Evolutionary conservation across 129 eudicot species (phyloP).

Genomic region (Escallonia rubra): DNA sequence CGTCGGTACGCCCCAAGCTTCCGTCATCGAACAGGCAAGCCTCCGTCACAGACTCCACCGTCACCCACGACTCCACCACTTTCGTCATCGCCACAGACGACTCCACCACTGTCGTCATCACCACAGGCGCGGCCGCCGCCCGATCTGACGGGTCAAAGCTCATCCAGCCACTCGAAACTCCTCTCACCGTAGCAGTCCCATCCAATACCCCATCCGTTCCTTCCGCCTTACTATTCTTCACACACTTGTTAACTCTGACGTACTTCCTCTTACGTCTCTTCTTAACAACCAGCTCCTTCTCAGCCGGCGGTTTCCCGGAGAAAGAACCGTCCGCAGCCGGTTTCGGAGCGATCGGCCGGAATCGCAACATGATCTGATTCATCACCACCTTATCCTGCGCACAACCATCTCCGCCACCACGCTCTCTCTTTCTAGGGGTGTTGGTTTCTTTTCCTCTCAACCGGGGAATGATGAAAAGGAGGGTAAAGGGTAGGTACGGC

Average conservation of each 20-base stretch:
- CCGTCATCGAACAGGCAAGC: constrained; percentile 30
- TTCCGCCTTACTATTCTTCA: constrained; percentile 9
- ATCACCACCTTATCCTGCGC: constrained; percentile 24
- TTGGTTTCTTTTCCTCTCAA: constrained; percentile 4
- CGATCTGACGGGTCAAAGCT: too few species aligned
- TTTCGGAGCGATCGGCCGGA: constrained; percentile 75
- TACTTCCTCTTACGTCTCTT: constrained; percentile 52
- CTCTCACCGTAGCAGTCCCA: too few species aligned
- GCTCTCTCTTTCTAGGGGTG: constrained; percentile 24
- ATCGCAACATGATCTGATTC: constrained; percentile 56
- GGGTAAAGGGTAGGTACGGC: constrained; percentile 18
- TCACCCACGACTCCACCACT: constrained; percentile 51
- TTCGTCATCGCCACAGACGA: constrained; percentile 1
- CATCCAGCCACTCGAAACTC: too few species aligned
- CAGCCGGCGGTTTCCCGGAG: constrained; percentile 14
- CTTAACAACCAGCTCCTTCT: constrained; percentile 4
- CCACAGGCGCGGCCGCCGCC: too few species aligned
- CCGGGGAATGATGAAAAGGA: not conserved
- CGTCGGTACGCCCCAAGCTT: constrained; percentile 47
- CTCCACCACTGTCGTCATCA: too few species aligned
- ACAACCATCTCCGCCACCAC: constrained; percentile 10
- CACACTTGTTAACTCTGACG: constrained; percentile 42
- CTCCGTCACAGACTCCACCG: constrained; percentile 45
- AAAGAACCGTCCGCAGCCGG: constrained; percentile 26
- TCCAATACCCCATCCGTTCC: not conserved